These are phyloP conservation scores for Centaurea solstitialis DNA, from an alignment of 129 eudicot genomes.

Conservation along the genomic window DNA sequence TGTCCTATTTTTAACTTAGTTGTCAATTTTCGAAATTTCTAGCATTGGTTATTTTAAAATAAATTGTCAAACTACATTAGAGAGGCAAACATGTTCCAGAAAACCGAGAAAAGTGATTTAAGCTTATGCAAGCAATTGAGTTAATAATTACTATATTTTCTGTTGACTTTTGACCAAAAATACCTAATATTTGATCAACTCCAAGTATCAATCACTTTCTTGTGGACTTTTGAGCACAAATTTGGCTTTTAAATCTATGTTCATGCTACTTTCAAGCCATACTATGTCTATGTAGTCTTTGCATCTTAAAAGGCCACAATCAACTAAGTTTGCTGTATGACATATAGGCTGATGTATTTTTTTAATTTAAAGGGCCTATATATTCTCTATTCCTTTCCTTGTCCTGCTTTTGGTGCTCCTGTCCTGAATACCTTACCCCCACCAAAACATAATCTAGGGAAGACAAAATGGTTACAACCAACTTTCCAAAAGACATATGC, in stretches of 20 bases:
- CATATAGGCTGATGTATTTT: slow-evolving; percentile 25
- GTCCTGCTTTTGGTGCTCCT: not conserved
- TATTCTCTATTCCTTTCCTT: not conserved
- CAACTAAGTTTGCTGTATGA: slow-evolving; percentile 17
- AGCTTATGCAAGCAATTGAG: slow-evolving; percentile 26
- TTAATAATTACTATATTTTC: slow-evolving; percentile 6
- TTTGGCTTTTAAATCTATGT: slow-evolving; percentile 11
- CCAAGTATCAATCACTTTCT: slow-evolving; percentile 29
- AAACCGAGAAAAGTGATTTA: slow-evolving; percentile 13
- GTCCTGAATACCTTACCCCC: not conserved
- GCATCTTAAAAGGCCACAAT: slow-evolving; percentile 13
- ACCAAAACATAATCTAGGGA: not conserved
- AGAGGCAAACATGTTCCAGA: slow-evolving; percentile 27
- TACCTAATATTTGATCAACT: slow-evolving; percentile 33
- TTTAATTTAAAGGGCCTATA: not conserved
- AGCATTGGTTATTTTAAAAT: slow-evolving; percentile 3
- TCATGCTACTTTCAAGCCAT: slow-evolving; percentile 25
- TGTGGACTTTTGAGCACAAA: slow-evolving; percentile 34
- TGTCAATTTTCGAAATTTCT: slow-evolving; percentile 12
- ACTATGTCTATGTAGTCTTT: slow-evolving; percentile 13
- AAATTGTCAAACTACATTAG: not conserved
- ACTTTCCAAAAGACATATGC: not conserved
- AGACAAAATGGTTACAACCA: not conserved
- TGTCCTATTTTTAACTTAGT: not conserved
- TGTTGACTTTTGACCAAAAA: slow-evolving; percentile 35